Evolutionary conservation across 768 basidiomycete species (phyloP).

Genomic region (Lactarius hengduanensis): DNA sequence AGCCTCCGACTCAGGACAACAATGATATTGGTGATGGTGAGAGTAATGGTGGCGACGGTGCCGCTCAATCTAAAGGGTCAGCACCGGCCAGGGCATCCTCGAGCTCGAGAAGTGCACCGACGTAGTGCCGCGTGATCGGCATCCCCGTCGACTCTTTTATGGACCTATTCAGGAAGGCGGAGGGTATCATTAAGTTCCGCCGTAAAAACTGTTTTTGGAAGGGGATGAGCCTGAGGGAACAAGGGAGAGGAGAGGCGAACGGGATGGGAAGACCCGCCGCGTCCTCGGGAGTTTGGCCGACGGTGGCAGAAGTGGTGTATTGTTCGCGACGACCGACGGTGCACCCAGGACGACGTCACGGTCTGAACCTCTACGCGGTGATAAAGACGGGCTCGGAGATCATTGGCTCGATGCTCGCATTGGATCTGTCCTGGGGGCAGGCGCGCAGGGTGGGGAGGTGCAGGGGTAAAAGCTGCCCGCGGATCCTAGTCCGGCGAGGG

Average conservation of each 20-base stretch:
- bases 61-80: slow-evolving; percentile 20
- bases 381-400: slow-evolving; percentile 50
- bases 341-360: slow-evolving; percentile 16
- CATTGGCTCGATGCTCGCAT: slow-evolving; percentile 11
- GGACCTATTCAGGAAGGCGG: slow-evolving; percentile 38
- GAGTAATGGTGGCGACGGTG: background rate
- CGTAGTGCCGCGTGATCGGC: slow-evolving; percentile 53
- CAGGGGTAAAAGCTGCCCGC: slow-evolving; percentile 47
- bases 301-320: slow-evolving; percentile 55
- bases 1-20: background rate
- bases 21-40: background rate
- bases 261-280: slow-evolving; percentile 42
- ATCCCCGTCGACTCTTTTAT: slow-evolving; percentile 52
- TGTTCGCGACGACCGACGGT: slow-evolving; percentile 40
- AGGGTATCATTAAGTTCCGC: background rate
- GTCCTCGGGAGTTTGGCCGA: slow-evolving; percentile 50
- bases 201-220: background rate
- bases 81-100: slow-evolving; percentile 43
- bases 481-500: slow-evolving; percentile 41
- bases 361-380: slow-evolving; percentile 36
- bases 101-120: slow-evolving; percentile 42
- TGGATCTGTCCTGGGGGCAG: slow-evolving; percentile 32
- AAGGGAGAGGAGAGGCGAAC: background rate
- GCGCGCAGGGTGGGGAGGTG: slow-evolving; percentile 41
- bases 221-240: background rate